Evolutionary conservation across 495 filamentous ascomycete species (phyloP).

Genomic region (Tuber borchii): DNA sequence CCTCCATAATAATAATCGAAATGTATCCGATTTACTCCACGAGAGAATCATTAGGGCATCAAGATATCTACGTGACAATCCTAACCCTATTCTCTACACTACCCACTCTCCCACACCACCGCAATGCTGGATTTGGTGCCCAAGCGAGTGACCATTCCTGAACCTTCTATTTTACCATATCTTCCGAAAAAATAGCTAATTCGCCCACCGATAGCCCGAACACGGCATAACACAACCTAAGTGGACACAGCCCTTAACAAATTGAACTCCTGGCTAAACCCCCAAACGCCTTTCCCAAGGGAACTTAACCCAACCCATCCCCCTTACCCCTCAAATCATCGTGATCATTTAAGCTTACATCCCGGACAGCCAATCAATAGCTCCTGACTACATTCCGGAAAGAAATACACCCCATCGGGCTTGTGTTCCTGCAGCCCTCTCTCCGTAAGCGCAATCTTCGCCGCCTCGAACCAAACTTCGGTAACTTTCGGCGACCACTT

Average conservation of each 20-base stretch:
- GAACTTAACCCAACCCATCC: background rate
- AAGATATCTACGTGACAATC: background rate
- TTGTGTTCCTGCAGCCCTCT: slow-evolving; percentile 34
- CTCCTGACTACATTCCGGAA: slow-evolving; percentile 38
- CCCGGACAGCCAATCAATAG: slow-evolving; percentile 39
- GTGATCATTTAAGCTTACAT: slow-evolving; percentile 19
- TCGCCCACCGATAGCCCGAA: background rate
- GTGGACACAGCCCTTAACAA: background rate
- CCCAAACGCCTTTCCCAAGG: background rate
- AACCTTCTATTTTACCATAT: background rate
- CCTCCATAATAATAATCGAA: background rate
- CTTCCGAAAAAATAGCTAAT: background rate
- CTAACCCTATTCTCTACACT: background rate
- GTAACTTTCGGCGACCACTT: slow-evolving; percentile 58
- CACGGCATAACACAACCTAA: background rate
- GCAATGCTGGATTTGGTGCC: background rate
- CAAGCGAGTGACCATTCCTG: background rate
- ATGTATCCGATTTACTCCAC: background rate
- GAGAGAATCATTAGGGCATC: background rate
- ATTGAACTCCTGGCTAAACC: background rate
- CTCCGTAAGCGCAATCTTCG: slow-evolving; percentile 37
- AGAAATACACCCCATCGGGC: slow-evolving; percentile 37
- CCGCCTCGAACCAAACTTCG: slow-evolving; percentile 50
- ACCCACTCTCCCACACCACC: background rate
- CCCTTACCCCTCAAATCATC: background rate